phyloP scores from a whole-genome alignment of 805 yeast genomes.

The Kodamaea jinghongensis region DNA sequence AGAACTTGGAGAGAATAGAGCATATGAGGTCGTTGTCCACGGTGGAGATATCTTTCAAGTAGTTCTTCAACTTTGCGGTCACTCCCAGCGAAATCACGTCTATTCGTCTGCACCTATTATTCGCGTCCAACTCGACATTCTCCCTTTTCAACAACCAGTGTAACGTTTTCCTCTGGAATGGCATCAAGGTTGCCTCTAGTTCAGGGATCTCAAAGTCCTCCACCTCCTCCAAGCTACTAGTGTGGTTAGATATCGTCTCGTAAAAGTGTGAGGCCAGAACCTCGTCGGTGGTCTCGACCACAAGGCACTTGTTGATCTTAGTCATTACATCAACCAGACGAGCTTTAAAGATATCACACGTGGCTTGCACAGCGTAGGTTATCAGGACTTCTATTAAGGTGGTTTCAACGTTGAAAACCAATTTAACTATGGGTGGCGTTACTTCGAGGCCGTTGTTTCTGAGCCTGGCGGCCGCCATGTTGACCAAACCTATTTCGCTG shows the following conservation, averaged over 20 bases:
- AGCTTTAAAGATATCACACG: conserved; percentile 18
- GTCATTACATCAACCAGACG: conserved; percentile 18
- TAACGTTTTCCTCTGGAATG: conserved; percentile 54
- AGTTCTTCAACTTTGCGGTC: conserved; percentile 8
- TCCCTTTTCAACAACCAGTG: conserved; percentile 57
- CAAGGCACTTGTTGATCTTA: conserved; percentile 11
- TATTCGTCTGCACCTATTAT: conserved; percentile 19
- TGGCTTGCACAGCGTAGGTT: conserved; percentile 14
- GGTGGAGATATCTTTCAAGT: background rate
- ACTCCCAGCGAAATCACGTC: conserved; percentile 17
- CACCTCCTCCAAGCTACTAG: conserved; percentile 25
- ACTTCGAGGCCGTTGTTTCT: conserved; percentile 11
- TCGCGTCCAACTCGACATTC: conserved; percentile 34
- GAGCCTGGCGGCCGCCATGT: conserved; percentile 10
- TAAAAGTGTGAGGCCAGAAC: conserved; percentile 44
- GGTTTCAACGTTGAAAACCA: conserved; percentile 12
- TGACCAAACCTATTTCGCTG: conserved; percentile 16
- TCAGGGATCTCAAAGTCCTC: conserved; percentile 37
- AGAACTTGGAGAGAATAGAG: conserved; percentile 35
- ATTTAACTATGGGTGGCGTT: conserved; percentile 7
- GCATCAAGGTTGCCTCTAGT: conserved; percentile 41
- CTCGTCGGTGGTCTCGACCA: background rate
- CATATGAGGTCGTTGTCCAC: conserved; percentile 21
- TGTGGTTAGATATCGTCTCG: conserved; percentile 46
- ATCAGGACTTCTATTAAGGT: conserved; percentile 14